Evolutionary conservation across 306 rosid species (phyloP).

Genomic region (Lathyrus aphaca): DNA sequence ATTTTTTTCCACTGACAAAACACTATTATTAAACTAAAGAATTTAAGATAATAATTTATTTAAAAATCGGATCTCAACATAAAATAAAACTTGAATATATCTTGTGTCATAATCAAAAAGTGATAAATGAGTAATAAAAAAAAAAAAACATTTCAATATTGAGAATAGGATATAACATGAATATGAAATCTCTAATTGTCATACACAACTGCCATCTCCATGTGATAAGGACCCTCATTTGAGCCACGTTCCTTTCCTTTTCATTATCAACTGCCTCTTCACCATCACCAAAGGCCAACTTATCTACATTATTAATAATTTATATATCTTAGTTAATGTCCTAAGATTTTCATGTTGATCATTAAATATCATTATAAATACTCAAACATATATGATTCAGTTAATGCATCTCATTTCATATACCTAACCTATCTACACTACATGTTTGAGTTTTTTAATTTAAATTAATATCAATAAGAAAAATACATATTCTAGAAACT

Average conservation of each 20-base stretch:
- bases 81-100: too few relatives aligned
- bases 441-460: background rate
- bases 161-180: too few relatives aligned
- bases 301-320: background rate
- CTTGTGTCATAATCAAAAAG: too few relatives aligned
- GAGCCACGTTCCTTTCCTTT: conserved; percentile 22
- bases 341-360: background rate
- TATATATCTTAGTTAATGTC: too few relatives aligned
- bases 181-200: background rate
- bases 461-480: too few relatives aligned
- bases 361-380: background rate
- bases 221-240: background rate
- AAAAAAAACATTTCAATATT: too few relatives aligned
- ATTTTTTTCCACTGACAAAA: too few relatives aligned
- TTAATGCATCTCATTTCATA: background rate
- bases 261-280: conserved; percentile 28
- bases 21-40: too few relatives aligned
- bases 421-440: background rate
- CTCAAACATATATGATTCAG: background rate
- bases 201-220: background rate
- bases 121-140: too few relatives aligned
- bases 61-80: too few relatives aligned
- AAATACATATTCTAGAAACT: too few relatives aligned
- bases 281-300: conserved; percentile 29
- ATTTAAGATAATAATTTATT: too few relatives aligned